A percentile compares a stretch with the other conserved stretches of the same genome.
These are phyloP conservation scores for Pythium rhizo-oryzae DNA, from an alignment of 352 stramenopile genomes.

Conservation along the genomic window DNA sequence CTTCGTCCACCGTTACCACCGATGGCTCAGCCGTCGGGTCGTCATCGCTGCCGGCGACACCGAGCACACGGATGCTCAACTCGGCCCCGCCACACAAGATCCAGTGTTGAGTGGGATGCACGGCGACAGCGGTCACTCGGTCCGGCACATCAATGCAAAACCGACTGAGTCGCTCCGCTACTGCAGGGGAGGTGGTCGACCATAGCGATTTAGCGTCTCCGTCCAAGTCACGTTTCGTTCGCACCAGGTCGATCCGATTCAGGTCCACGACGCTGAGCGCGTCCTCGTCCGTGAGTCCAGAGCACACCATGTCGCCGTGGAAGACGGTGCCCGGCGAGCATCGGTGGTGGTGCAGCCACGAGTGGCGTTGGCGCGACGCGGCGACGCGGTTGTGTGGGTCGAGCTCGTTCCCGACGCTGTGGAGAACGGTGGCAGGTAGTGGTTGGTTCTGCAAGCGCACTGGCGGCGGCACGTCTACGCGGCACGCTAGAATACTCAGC, in stretches of 20 bases:
- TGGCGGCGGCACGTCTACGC: not conserved
- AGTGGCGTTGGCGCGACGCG: conserved; percentile 37
- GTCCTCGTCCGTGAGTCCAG: conserved; percentile 39
- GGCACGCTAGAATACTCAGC: not conserved
- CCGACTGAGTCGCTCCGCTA: conserved; percentile 18
- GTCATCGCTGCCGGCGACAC: not conserved
- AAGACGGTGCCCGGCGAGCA: conserved; percentile 51
- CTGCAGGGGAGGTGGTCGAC: not conserved
- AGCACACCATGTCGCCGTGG: conserved; percentile 55
- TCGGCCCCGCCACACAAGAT: conserved; percentile 26
- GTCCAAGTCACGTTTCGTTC: not conserved
- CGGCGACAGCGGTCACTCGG: conserved; percentile 22
- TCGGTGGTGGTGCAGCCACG: conserved; percentile 60
- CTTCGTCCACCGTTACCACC: not conserved
- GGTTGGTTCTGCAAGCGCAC: not conserved
- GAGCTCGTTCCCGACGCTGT: conserved; percentile 20
- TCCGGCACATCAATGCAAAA: conserved; percentile 21
- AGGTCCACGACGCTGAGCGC: conserved; percentile 60
- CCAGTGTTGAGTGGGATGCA: conserved; percentile 24
- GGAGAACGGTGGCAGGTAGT: conserved; percentile 37
- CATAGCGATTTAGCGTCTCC: too few species aligned
- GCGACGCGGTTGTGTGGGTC: conserved; percentile 25
- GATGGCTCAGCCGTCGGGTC: not conserved
- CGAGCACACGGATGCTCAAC: conserved; percentile 16
- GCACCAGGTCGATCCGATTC: conserved; percentile 33